Conservation (phyloP, 2,329 filamentous ascomycete species). For the Venturia oleaginea region DNA sequence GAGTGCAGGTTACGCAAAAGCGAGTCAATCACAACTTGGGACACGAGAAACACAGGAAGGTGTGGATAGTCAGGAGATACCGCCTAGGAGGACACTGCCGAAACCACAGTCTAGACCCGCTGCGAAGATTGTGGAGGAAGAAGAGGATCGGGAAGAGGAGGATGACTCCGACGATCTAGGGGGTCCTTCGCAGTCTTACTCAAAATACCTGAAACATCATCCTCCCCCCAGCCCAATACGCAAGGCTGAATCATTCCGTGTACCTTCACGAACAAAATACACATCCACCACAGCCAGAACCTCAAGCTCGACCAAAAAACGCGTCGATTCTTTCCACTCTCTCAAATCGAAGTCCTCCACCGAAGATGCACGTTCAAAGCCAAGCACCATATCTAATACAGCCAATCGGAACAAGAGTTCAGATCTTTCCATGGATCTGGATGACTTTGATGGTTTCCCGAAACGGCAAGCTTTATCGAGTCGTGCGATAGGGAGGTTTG, state of each 20-base stretch:
- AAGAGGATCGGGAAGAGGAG: background rate
- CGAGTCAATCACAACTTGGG: background rate
- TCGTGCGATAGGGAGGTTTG: background rate
- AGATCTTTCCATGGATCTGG: background rate
- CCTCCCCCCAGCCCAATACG: background rate
- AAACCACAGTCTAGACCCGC: background rate
- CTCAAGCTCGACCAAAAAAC: background rate
- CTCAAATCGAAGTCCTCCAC: background rate
- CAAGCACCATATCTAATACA: background rate
- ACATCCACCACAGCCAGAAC: background rate
- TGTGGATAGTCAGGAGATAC: background rate
- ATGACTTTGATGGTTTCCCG: background rate
- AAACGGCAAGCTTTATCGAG: background rate
- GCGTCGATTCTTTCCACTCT: background rate
- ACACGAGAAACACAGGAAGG: background rate
- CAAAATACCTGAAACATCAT: background rate
- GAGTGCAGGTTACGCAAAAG: background rate
- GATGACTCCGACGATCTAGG: background rate
- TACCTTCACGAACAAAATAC: background rate
- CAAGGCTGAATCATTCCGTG: background rate
- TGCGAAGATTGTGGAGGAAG: background rate
- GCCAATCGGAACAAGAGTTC: background rate
- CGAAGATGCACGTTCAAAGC: background rate
- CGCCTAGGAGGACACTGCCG: background rate
- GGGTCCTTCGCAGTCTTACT: background rate